These are phyloP conservation scores for Mycena galopus DNA, from an alignment of 768 basidiomycete genomes.

Conservation along the genomic window DNA sequence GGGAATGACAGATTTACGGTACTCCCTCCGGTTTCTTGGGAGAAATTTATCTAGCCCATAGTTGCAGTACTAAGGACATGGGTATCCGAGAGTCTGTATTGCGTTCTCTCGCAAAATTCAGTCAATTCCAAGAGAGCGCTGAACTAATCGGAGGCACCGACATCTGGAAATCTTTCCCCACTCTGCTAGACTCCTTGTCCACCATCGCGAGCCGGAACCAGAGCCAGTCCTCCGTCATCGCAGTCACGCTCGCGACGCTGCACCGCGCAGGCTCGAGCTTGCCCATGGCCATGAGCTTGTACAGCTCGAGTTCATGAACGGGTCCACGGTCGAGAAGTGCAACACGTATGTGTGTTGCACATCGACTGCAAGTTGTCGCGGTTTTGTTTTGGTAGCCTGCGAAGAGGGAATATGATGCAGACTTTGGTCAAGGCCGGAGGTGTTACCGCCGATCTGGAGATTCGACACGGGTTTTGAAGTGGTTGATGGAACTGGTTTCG, in stretches of 20 bases:
- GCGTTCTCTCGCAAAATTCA: no score
- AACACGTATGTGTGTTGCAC: constrained; percentile 92
- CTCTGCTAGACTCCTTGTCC: no score
- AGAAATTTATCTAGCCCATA: no score
- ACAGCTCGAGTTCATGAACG: constrained; percentile 96
- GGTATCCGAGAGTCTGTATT: no score
- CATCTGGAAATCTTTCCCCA: no score
- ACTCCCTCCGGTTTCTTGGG: no score
- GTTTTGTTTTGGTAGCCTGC: constrained; percentile 77
- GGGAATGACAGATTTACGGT: no score
- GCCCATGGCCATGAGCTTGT: constrained; percentile 96
- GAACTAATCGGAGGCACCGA: no score
- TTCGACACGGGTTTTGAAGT: constrained; percentile 89
- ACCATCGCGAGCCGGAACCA: constrained; percentile 97
- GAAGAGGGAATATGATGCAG: no score
- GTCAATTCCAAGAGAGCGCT: no score
- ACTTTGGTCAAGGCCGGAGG: no score
- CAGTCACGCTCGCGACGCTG: constrained; percentile 86
- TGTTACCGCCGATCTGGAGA: constrained; percentile 85
- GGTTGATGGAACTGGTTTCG: constrained; percentile 85
- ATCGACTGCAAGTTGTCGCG: constrained; percentile 85
- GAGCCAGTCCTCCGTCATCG: constrained; percentile 97
- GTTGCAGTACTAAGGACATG: no score
- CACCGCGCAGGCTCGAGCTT: constrained; percentile 87
- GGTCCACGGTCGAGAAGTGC: constrained; percentile 89